These are phyloP conservation scores for Gracilariopsis chorda DNA, from an alignment of 23 red algal genomes.

Conservation along the genomic window DNA sequence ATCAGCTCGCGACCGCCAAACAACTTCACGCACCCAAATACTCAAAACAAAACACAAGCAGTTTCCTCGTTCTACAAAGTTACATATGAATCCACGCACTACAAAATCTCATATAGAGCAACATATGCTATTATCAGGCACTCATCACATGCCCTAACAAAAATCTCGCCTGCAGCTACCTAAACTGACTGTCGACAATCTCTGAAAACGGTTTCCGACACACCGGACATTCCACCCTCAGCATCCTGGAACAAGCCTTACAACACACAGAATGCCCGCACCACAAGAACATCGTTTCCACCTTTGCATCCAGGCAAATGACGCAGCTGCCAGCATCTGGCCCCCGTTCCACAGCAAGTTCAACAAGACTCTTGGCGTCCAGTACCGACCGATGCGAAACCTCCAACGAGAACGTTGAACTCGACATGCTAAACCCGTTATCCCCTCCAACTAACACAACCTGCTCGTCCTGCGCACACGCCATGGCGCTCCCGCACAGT, in stretches of 20 bases:
- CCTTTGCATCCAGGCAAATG: constrained; percentile 36
- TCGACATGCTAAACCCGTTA: constrained; percentile 29
- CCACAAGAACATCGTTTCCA: constrained; percentile 44
- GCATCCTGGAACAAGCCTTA: background rate
- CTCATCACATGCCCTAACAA: no score
- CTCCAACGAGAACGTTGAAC: background rate
- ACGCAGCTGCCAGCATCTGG: constrained; percentile 40
- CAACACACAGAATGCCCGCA: constrained; percentile 67
- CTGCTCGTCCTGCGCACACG: background rate
- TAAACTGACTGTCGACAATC: background rate
- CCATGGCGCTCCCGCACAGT: constrained; percentile 49
- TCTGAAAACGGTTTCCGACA: constrained; percentile 28
- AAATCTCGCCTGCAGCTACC: background rate
- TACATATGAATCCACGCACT: no score
- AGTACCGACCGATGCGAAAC: constrained; percentile 20
- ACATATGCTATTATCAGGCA: no score
- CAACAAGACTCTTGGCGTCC: background rate
- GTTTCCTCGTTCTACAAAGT: no score
- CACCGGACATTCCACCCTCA: constrained; percentile 3
- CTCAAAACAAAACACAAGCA: no score
- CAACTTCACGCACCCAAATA: no score
- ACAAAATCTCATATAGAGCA: no score
- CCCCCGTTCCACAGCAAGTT: background rate
- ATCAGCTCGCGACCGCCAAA: no score
- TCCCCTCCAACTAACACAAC: constrained; percentile 63